These are phyloP conservation scores for Aureobasidium sp. DNA, from an alignment of 2,329 filamentous ascomycete species.

Conservation along the genomic window DNA sequence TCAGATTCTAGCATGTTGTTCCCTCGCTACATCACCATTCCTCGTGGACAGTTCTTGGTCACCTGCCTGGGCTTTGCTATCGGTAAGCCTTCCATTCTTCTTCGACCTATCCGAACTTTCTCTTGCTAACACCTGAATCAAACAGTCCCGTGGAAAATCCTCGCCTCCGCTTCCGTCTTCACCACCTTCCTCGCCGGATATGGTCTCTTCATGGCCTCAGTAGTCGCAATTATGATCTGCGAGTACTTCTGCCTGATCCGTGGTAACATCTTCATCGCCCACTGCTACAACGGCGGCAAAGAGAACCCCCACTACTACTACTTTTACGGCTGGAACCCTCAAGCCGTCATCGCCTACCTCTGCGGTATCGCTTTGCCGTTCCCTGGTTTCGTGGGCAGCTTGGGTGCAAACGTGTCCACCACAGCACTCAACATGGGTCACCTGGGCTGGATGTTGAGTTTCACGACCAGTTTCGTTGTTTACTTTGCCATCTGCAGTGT, in stretches of 20 bases:
- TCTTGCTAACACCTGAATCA: background rate
- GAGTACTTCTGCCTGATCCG: constrained; percentile 50
- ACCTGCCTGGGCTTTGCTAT: constrained; percentile 43
- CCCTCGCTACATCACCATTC: constrained; percentile 43
- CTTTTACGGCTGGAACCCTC: constrained; percentile 47
- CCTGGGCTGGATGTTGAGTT: constrained; percentile 58
- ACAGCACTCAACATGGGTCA: constrained; percentile 35
- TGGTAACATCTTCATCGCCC: constrained; percentile 28
- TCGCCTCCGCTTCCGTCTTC: constrained; percentile 50
- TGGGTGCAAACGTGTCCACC: constrained; percentile 30
- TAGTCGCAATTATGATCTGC: constrained; percentile 51
- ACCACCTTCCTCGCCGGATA: constrained; percentile 49
- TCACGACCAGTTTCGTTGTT: constrained; percentile 46
- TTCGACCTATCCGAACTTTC: background rate
- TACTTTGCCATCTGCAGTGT: constrained; percentile 38
- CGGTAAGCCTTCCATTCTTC: constrained; percentile 27
- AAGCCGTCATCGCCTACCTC: constrained; percentile 48
- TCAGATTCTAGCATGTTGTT: constrained; percentile 33
- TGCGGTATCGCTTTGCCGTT: constrained; percentile 49
- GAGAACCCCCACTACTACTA: constrained; percentile 45
- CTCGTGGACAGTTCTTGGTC: constrained; percentile 28
- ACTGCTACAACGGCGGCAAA: constrained; percentile 41
- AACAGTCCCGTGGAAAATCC: constrained; percentile 53
- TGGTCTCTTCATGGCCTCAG: constrained; percentile 42
- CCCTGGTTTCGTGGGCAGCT: constrained; percentile 44